A percentile compares a stretch with the other conserved stretches of the same genome.
These are phyloP conservation scores for Diplodia scrobiculata DNA, from an alignment of 2,329 filamentous ascomycete genomes.

Conservation along the genomic window DNA sequence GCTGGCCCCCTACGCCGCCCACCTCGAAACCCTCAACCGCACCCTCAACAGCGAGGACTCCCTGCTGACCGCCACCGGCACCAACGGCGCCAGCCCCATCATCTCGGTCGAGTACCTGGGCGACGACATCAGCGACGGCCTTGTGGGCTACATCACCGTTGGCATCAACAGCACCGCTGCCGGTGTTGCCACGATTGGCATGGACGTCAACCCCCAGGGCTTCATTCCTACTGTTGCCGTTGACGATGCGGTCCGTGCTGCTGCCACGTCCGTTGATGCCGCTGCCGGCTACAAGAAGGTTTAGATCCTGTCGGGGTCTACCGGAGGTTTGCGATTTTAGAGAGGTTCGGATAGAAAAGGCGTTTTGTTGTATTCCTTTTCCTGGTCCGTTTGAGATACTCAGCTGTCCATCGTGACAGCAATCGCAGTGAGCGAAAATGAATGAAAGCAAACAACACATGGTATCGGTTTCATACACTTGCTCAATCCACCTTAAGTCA, in stretches of 20 bases:
- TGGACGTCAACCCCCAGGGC: slow-evolving; percentile 5
- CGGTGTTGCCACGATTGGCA: background rate
- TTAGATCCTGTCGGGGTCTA: background rate
- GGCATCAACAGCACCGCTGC: slow-evolving; percentile 17
- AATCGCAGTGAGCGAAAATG: no score
- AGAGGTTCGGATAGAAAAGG: background rate
- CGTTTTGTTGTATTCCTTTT: background rate
- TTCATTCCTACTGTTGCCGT: slow-evolving; percentile 13
- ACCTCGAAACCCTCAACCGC: slow-evolving; percentile 41
- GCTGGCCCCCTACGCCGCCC: slow-evolving; percentile 50
- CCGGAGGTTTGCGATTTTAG: no score
- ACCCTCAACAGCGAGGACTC: slow-evolving; percentile 57
- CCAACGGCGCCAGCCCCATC: slow-evolving; percentile 53
- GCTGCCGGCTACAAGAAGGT: slow-evolving; percentile 10
- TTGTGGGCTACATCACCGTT: slow-evolving; percentile 39
- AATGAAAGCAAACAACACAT: no score
- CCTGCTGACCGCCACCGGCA: slow-evolving; percentile 54
- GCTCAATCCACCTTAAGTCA: no score
- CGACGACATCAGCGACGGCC: slow-evolving; percentile 44
- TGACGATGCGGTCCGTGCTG: background rate
- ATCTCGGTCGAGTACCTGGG: slow-evolving; percentile 62
- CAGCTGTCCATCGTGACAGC: no score
- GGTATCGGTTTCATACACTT: no score
- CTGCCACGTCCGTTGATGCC: slow-evolving; percentile 8
- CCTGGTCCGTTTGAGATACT: no score